phyloP scores from a whole-genome alignment of 176 grass and related monocot genomes.

The Eremochloa ophiuroides region DNA sequence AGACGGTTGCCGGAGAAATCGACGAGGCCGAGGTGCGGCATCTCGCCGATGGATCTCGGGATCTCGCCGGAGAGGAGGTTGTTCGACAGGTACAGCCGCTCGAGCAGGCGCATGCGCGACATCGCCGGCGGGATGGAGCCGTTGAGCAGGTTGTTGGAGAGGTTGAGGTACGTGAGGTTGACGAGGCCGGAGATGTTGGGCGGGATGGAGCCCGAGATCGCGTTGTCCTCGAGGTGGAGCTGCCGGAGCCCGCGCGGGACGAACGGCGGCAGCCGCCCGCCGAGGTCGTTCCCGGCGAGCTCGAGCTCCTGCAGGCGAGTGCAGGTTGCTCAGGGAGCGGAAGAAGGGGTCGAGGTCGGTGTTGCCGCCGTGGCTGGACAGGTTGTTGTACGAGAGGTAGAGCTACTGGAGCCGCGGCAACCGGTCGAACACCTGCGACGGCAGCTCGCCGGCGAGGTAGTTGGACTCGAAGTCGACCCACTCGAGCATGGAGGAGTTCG shows the following conservation, averaged over 20 bases:
- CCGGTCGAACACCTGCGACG: conserved; percentile 49
- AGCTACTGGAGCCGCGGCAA: conserved; percentile 60
- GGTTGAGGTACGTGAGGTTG: conserved; percentile 73
- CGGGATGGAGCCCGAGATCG: conserved; percentile 60
- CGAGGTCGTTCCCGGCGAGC: conserved; percentile 64
- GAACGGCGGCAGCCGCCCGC: conserved; percentile 41
- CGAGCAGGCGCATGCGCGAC: conserved; percentile 52
- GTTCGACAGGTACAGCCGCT: conserved; percentile 67
- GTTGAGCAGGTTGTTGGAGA: conserved; percentile 50
- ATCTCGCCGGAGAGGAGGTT: conserved; percentile 72
- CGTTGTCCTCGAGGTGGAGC: conserved; percentile 75
- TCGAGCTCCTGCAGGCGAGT: conserved; percentile 64
- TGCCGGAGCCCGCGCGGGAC: conserved; percentile 46
- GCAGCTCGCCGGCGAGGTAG: conserved; percentile 52
- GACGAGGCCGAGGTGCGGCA: conserved; percentile 57
- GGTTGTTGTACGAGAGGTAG: conserved; percentile 80
- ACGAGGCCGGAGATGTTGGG: conserved; percentile 48
- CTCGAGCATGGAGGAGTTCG: conserved; percentile 61
- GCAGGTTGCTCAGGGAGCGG: conserved; percentile 57
- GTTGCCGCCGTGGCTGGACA: conserved; percentile 52
- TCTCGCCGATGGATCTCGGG: conserved; percentile 46
- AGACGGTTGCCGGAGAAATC: conserved; percentile 59
- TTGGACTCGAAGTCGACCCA: conserved; percentile 80
- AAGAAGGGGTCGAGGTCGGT: conserved; percentile 70
- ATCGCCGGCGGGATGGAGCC: conserved; percentile 65